Evolutionary conservation across 202 grass and related monocot species (phyloP).

Genomic region (Tripidium arundinaceum): DNA sequence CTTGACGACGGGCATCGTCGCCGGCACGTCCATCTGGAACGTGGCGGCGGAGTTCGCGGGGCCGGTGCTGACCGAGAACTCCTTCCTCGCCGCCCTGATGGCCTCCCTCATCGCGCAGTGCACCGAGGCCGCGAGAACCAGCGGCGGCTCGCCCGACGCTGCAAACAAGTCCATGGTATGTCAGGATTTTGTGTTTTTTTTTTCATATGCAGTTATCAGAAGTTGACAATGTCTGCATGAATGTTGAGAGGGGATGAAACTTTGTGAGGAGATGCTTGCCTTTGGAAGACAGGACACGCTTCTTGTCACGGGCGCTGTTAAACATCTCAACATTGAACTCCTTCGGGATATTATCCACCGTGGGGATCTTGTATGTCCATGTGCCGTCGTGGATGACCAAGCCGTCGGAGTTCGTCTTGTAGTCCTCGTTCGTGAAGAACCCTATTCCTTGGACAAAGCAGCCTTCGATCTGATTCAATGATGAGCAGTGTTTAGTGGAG

Average conservation of each 20-base stretch:
- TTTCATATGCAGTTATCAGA: too few relatives aligned
- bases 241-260: too few relatives aligned
- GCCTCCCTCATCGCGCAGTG: conserved; percentile 57
- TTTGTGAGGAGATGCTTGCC: too few relatives aligned
- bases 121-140: conserved; percentile 48
- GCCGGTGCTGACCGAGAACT: conserved; percentile 4
- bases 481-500: background rate
- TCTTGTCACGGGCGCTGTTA: conserved; percentile 46
- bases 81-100: conserved; percentile 48
- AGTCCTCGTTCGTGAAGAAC: conserved; percentile 56
- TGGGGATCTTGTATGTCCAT: conserved; percentile 79
- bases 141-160: conserved; percentile 59
- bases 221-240: too few relatives aligned
- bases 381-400: conserved; percentile 52
- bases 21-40: conserved; percentile 57
- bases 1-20: conserved; percentile 58
- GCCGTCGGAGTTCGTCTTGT: conserved; percentile 52
- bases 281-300: conserved; percentile 72
- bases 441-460: conserved; percentile 74
- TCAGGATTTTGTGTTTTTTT: too few relatives aligned
- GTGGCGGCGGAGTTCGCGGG: conserved; percentile 27
- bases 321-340: conserved; percentile 60
- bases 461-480: conserved; percentile 44
- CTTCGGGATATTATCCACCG: conserved; percentile 61
- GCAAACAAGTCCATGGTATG: background rate